These are phyloP conservation scores for Fraxinus sp. DNA, from an alignment of 305 asterid species.

Conservation along the genomic window DNA sequence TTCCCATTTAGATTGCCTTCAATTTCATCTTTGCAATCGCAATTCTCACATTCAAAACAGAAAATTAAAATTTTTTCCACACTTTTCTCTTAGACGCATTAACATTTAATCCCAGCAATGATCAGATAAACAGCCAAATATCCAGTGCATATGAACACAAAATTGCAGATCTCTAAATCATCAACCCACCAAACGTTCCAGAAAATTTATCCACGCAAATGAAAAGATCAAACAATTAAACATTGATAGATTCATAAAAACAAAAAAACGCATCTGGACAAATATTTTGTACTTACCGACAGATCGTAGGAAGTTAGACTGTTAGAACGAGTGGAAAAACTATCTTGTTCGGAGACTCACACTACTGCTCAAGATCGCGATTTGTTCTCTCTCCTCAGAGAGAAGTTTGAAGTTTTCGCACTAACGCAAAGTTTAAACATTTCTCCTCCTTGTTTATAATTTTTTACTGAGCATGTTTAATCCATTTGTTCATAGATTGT, in stretches of 20 bases:
- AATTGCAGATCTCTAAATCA: slow-evolving; percentile 20
- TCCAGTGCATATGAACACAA: not conserved
- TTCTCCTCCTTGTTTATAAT: not conserved
- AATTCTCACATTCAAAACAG: not conserved
- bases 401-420: not conserved
- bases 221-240: not conserved
- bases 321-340: not conserved
- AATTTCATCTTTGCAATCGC: not conserved
- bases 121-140: slow-evolving; percentile 4
- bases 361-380: not conserved
- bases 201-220: not conserved
- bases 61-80: not conserved
- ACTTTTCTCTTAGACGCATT: slow-evolving; percentile 5
- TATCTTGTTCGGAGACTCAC: slow-evolving; percentile 9
- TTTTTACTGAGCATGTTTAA: not conserved
- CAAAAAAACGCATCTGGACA: not conserved
- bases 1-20: not conserved
- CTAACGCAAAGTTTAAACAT: not conserved
- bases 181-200: not conserved
- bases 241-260: not conserved
- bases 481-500: not conserved
- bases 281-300: slow-evolving; percentile 25
- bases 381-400: not conserved
- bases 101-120: not conserved
- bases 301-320: slow-evolving; percentile 23